Evolutionary conservation across 768 basidiomycete genomes (phyloP), one percentile per base, ranked within the genome.

Genomic region (Coprinopsis strossmayeri): DNA sequence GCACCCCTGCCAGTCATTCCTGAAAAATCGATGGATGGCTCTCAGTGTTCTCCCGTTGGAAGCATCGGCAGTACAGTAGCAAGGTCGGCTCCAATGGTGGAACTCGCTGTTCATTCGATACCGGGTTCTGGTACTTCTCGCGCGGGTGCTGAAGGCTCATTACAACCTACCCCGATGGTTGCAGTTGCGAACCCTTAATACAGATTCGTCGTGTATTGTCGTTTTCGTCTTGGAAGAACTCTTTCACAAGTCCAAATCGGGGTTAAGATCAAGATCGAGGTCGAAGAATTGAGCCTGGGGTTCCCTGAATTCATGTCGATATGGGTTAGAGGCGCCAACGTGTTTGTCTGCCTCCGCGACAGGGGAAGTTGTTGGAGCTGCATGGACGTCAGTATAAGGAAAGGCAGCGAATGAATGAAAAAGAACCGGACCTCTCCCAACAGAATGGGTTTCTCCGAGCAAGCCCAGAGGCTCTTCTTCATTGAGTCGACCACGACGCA

Each of bases 181-280:
- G n/a, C n/a, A n/a, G n/a, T n/a, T n/a, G n/a, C n/a, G n/a, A n/a
- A n/a, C n/a, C 17, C 18, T 7, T 12, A 18, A 38, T 38, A 38
- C 18, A 38, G 37, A 18, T 7, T 32, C 15, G 7, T 32, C 30
- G 30, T 32, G 7, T 32, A 21, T 5, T 42, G 28, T n/a, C 21
- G 5, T 30, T 15, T n/a, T 23, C 27, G 32, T 17, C 15, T 24
- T 20, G 49, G n/a, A n/a, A n/a, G n/a, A n/a, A n/a, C n/a, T n/a
- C n/a, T n/a, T n/a, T n/a, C n/a, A 32, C 30, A 32, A 15, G 69
- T 56, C 87, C 49, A 91, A 59, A 64, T 91, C 89, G 1, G 88
- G 89, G 58, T 91, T 91, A 48, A 91, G 72, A 61, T 91, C 90
- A 52, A 91, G 67, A 64, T 91, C 90, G 47, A 91, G 69, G 60